Evolutionary conservation across 176 grass and related monocot genomes (phyloP).

Genomic region (Lolium multiflorum): DNA sequence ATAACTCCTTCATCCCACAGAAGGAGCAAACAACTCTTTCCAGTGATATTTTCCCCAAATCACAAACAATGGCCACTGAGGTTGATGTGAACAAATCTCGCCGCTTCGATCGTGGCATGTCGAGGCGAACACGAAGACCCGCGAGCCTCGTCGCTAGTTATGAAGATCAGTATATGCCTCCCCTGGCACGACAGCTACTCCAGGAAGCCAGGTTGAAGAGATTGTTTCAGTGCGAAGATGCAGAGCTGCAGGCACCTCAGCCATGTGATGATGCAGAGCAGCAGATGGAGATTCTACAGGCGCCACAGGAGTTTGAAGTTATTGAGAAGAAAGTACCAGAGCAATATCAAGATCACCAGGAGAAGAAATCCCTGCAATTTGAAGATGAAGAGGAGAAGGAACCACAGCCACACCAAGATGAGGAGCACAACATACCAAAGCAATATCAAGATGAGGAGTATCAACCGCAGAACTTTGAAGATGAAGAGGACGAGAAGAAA

Average conservation of each 20-base stretch:
- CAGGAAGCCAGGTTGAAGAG: conserved; percentile 46
- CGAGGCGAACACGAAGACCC: conserved; percentile 73
- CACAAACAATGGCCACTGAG: conserved; percentile 69
- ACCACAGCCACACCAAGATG: conserved; percentile 21
- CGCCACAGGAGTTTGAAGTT: conserved; percentile 35
- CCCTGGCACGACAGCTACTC: conserved; percentile 19
- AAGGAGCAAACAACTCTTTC: conserved; percentile 45
- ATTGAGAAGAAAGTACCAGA: conserved; percentile 14
- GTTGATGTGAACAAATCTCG: conserved; percentile 58
- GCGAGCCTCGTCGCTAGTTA: conserved; percentile 38
- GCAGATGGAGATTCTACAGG: conserved; percentile 31
- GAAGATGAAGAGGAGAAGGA: conserved; percentile 31
- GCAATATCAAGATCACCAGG: conserved; percentile 35
- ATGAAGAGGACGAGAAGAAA: conserved; percentile 14
- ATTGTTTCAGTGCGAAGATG: conserved; percentile 42
- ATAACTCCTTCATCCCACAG: conserved; percentile 50
- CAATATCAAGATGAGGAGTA: conserved; percentile 17
- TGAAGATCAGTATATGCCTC: conserved; percentile 43
- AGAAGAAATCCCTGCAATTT: conserved; percentile 28
- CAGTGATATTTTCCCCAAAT: conserved; percentile 37
- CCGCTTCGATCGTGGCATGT: conserved; percentile 82
- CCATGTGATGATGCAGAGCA: conserved; percentile 32
- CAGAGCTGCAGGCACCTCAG: conserved; percentile 35
- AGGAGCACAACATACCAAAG: conserved; percentile 11
- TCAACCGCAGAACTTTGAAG: conserved; percentile 24